Conservation (phyloP, 169 alveolate genomes). For the Perkinsus marinus region DNA sequence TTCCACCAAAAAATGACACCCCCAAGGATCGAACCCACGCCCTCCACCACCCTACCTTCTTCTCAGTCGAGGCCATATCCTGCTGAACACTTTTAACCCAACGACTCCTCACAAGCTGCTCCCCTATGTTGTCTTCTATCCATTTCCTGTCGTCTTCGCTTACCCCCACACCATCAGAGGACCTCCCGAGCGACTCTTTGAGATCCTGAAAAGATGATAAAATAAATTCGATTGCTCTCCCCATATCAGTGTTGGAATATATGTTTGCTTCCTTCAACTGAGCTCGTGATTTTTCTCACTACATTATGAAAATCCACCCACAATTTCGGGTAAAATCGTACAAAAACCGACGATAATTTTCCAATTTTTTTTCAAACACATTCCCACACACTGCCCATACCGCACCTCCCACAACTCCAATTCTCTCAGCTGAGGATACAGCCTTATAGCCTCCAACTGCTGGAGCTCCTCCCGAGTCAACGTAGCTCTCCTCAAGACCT, state of each 20-base stretch:
- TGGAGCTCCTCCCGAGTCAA: not conserved
- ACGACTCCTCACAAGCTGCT: not conserved
- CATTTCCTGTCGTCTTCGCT: not conserved
- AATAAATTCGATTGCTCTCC: too few species aligned
- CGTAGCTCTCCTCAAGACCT: not conserved
- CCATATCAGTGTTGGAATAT: too few species aligned
- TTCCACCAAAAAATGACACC: not conserved
- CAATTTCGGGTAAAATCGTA: too few species aligned
- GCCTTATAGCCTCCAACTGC: not conserved
- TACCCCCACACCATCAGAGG: not conserved
- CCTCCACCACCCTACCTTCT: not conserved
- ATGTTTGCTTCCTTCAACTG: too few species aligned
- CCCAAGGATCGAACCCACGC: not conserved
- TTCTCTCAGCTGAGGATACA: not conserved
- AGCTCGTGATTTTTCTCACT: too few species aligned
- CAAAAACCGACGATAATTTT: not conserved
- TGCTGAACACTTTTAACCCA: not conserved
- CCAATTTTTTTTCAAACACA: not conserved
- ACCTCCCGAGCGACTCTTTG: not conserved
- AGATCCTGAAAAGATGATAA: too few species aligned
- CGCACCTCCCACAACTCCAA: not conserved
- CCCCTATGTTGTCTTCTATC: not conserved
- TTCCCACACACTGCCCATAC: too few species aligned
- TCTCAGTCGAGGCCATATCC: not conserved
- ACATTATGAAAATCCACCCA: too few species aligned